Conservation (phyloP, 768 basidiomycete genomes). For the Lactarius sanguifluus region DNA sequence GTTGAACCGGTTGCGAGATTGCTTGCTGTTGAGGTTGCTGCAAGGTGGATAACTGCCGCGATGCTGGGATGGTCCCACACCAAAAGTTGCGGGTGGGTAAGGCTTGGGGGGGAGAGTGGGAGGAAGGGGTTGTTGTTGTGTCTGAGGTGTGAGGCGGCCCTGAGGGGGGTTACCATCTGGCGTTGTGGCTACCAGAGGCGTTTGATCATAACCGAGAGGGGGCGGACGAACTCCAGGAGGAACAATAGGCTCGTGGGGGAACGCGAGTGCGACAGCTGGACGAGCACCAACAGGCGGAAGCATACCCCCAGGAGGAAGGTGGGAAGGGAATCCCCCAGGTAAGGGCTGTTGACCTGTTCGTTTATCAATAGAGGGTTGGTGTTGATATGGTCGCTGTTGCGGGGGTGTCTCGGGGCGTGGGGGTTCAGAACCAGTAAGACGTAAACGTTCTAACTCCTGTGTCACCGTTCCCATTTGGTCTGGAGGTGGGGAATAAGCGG, state of each 20-base stretch:
- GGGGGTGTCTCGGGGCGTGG: constrained; percentile 30
- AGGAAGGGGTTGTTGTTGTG: constrained; percentile 26
- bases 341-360: constrained; percentile 30
- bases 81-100: constrained; percentile 9
- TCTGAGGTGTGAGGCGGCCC: constrained; percentile 22
- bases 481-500: constrained; percentile 37
- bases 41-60: constrained; percentile 18
- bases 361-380: constrained; percentile 29
- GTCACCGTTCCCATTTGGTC: constrained; percentile 30
- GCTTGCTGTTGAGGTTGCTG: constrained; percentile 31
- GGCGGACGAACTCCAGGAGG: constrained; percentile 29
- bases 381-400: constrained; percentile 31
- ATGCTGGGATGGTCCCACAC: constrained; percentile 10
- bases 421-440: constrained; percentile 29
- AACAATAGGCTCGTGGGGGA: constrained; percentile 39
- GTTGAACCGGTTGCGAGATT: constrained; percentile 36
- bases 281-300: constrained; percentile 42
- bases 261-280: constrained; percentile 39
- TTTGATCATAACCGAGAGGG: constrained; percentile 26
- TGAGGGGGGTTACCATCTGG: constrained; percentile 17
- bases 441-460: constrained; percentile 33
- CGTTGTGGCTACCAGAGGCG: constrained; percentile 6
- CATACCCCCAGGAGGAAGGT: constrained; percentile 31
- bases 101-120: constrained; percentile 25
- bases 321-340: constrained; percentile 30